Evolutionary conservation across 495 filamentous ascomycete genomes (phyloP).

Genomic region (Amniculicola lignicola): DNA sequence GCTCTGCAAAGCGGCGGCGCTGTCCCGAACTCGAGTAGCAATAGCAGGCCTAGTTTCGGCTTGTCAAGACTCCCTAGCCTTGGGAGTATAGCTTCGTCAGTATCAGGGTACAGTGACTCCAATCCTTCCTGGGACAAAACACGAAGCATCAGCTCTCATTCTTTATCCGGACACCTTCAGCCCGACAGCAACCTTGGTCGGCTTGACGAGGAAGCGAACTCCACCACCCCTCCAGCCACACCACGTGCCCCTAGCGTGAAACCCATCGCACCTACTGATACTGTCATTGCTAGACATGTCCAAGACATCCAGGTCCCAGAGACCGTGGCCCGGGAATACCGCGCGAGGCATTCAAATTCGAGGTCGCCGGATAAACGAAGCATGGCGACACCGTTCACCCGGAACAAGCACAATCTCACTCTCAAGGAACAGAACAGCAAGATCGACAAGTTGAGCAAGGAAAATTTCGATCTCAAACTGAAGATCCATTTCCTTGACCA

Average conservation of each 20-base stretch:
- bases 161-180: constrained; percentile 28
- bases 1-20: constrained; percentile 82
- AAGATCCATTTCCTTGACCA: constrained; percentile 96
- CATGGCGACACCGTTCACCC: constrained; percentile 40
- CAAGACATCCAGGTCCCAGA: constrained; percentile 86
- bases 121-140: constrained; percentile 48
- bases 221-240: constrained; percentile 50
- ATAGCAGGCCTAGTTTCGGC: constrained; percentile 48
- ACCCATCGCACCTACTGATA: constrained; percentile 70
- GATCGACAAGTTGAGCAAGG: constrained; percentile 90
- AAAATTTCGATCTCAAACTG: constrained; percentile 96
- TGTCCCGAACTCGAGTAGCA: constrained; percentile 53
- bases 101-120: constrained; percentile 69
- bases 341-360: constrained; percentile 57
- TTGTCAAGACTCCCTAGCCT: constrained; percentile 81
- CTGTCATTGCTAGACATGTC: constrained; percentile 80
- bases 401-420: constrained; percentile 77
- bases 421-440: constrained; percentile 96
- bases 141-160: constrained; percentile 39
- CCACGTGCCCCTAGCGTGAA: constrained; percentile 51
- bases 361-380: constrained; percentile 54
- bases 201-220: constrained; percentile 57
- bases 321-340: constrained; percentile 80
- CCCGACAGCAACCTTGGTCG: constrained; percentile 52
- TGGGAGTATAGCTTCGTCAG: constrained; percentile 90